These are phyloP conservation scores for Candida montana DNA, from an alignment of 805 yeast species.

Conservation along the genomic window DNA sequence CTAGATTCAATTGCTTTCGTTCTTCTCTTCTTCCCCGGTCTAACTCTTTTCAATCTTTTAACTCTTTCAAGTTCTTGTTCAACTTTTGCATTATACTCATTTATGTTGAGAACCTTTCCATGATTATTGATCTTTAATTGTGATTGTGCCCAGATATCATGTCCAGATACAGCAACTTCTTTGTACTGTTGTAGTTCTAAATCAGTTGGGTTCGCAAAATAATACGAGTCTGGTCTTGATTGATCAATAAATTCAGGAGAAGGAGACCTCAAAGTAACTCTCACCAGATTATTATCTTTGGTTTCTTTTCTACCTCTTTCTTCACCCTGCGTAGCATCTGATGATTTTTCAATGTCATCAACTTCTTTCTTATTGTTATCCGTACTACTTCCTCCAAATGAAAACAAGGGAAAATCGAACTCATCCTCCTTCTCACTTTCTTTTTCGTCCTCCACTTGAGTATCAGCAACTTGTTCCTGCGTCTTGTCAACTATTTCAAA, in stretches of 20 bases:
- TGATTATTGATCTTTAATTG: constrained; percentile 1
- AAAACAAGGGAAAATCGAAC: constrained; percentile 26
- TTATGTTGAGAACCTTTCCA: constrained; percentile 16
- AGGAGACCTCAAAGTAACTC: constrained; percentile 21
- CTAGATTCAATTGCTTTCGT: constrained; percentile 10
- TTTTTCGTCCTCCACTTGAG: neutral
- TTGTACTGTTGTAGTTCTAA: constrained; percentile 7
- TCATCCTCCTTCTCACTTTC: constrained; percentile 9
- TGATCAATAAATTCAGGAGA: constrained; percentile 19
- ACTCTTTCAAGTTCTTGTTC: constrained; percentile 9
- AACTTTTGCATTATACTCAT: constrained; percentile 13
- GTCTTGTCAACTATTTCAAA: constrained; percentile 20
- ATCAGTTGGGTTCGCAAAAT: constrained; percentile 14
- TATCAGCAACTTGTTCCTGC: constrained; percentile 1
- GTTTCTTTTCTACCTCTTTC: constrained; percentile 13
- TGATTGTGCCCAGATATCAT: constrained; percentile 12
- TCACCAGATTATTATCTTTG: constrained; percentile 10
- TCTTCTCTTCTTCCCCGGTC: constrained; percentile 26
- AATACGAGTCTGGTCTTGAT: constrained; percentile 21
- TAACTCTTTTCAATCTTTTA: constrained; percentile 9
- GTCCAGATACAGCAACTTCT: constrained; percentile 16
- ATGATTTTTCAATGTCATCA: neutral
- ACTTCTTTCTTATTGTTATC: constrained; percentile 1
- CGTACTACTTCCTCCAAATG: constrained; percentile 15
- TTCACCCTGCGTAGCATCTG: too few relatives aligned